These are phyloP conservation scores for Mortierella hygrophila DNA, from an alignment of 192 early-diverging fungal species.

Conservation along the genomic window DNA sequence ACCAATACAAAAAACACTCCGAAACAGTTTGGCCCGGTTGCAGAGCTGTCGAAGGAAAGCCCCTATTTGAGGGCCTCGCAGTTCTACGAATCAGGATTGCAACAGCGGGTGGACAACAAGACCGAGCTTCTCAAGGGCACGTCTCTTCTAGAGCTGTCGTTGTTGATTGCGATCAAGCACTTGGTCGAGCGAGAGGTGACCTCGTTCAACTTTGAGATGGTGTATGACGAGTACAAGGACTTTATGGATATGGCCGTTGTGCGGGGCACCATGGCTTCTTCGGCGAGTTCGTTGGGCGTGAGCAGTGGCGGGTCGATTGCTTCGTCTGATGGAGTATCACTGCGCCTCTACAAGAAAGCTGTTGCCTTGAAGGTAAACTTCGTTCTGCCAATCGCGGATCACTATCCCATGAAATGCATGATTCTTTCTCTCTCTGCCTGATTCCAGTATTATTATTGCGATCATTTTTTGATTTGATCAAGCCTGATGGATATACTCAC, in stretches of 20 bases:
- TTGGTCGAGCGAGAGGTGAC: constrained; percentile 73
- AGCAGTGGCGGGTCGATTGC: constrained; percentile 28
- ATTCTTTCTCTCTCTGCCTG: neutral
- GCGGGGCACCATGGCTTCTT: constrained; percentile 52
- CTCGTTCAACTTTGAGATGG: constrained; percentile 94
- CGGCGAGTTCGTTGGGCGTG: constrained; percentile 31
- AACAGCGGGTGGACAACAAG: constrained; percentile 65
- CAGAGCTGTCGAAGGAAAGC: constrained; percentile 28
- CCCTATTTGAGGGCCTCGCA: constrained; percentile 56
- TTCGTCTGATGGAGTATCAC: constrained; percentile 61
- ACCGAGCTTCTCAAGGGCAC: constrained; percentile 72
- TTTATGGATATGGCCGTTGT: constrained; percentile 75
- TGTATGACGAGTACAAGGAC: constrained; percentile 91
- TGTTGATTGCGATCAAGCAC: constrained; percentile 85
- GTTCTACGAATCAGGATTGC: constrained; percentile 56
- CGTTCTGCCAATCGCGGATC: neutral
- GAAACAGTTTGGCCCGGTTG: constrained; percentile 62
- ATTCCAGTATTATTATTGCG: neutral
- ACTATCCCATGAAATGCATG: neutral
- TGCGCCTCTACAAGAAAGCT: constrained; percentile 80
- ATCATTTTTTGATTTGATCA: neutral
- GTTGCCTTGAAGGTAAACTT: constrained; percentile 85
- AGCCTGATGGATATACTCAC: neutral
- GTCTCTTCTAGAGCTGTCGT: constrained; percentile 83
- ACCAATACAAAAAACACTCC: neutral